Evolutionary conservation across 2,329 filamentous ascomycete species (phyloP), one percentile per base, ranked within the genome.

Genomic region (Malbranchea zuffiana): DNA sequence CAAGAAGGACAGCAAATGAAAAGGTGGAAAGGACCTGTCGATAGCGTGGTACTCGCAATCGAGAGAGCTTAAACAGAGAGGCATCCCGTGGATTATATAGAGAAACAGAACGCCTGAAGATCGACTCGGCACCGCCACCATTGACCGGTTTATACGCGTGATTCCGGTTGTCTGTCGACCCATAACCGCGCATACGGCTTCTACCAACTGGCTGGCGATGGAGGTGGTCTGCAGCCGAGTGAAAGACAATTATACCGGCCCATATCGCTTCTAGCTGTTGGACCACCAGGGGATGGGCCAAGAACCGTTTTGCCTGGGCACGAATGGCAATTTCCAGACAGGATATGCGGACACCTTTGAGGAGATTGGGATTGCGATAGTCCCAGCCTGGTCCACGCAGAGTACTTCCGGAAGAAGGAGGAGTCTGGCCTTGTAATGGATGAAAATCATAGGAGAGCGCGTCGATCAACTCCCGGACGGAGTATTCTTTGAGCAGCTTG

Each of bases 201-300:
- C 59, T 47, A 15, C 58, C 52, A 5, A 62, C 56, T 19, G 67
- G 69, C 32, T 62, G 61, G 28, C 85, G 78, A 56, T 95, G 88
- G 16, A 95, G 65, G 46, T 74, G 82, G 56, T 95, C 87, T 4
- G 85, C 84, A 8, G 80, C 77, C 1, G 85, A 90, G 59, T 94
- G 86, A 53, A 96, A 95, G 47, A 90, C 86, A 46, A 96, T 90
- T 12, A 82, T 88, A 18, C 88, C 88, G 13, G 85, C 88, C 88
- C 88, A 96, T 44, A 96, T 94, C 29, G 86, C 87, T 59, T 95
- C 86, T n/a, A 96, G 69, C 54, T 95, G 87, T 57, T 92, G 85
- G 6, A 95, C 81, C 1, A 95, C 86, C 3, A 95, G 68, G 1
- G 88, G 87, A 53, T 95, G 87, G 6, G 88, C 82, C 4, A 96